Conservation (phyloP, 2,329 filamentous ascomycete species). For the Xylaria sp. region DNA sequence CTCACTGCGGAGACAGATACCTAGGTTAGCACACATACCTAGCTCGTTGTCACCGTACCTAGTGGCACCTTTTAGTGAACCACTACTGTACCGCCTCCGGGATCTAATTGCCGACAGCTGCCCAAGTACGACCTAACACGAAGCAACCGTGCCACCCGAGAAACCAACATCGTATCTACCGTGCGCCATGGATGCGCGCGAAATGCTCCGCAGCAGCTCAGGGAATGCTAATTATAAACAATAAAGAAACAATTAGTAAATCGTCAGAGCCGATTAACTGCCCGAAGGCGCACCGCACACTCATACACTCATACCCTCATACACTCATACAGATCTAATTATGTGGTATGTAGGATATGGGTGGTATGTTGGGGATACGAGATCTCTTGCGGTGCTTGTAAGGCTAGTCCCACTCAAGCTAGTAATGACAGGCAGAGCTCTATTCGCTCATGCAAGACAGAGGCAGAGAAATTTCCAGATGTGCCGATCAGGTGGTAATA, state of each 20-base stretch:
- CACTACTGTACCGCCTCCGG: background rate
- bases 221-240: slow-evolving; percentile 3
- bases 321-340: too few relatives aligned
- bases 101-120: background rate
- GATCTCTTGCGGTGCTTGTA: background rate
- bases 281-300: background rate
- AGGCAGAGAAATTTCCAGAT: background rate
- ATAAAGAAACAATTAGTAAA: background rate
- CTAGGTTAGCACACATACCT: too few relatives aligned
- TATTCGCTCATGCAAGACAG: slow-evolving; percentile 1
- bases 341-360: too few relatives aligned
- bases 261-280: background rate
- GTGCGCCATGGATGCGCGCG: background rate
- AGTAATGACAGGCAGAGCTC: too few relatives aligned
- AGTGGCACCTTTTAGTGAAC: background rate
- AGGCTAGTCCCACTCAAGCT: background rate
- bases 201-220: background rate
- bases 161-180: background rate
- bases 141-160: background rate
- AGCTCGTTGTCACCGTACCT: background rate
- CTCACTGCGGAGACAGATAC: slow-evolving; percentile 23
- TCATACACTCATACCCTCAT: too few relatives aligned
- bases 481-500: too few relatives aligned
- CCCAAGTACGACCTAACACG: background rate
- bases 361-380: too few relatives aligned